Evolutionary conservation across 192 early-diverging fungal species (phyloP), one percentile per base, ranked within the genome.

Genomic region (Backusella luteola): DNA sequence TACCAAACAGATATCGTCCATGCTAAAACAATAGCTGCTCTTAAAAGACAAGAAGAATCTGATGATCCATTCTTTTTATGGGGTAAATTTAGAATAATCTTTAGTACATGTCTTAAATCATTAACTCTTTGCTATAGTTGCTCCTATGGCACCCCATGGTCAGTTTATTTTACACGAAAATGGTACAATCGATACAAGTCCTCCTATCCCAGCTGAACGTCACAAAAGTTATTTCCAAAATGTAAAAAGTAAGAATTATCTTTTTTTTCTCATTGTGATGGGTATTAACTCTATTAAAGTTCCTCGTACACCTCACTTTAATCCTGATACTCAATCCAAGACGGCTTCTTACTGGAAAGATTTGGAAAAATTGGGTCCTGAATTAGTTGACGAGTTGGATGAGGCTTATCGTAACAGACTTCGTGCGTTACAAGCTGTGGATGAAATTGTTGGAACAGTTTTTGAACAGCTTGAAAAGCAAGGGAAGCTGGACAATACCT

Each of bases 101-200:
- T 32, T 32, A 32, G 32, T 32, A 38, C 12, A 63, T 56, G 14
- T 56, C 84, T 11, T 84, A 85, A 0, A 88, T 83, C 4, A 17
- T 53, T 4, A n/a, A 6, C 23, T 26, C 76, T 75, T 85, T 56
- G 79, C 83, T 68, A 79, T 85, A 76, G 81, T 90, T 68, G 81
- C 88, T 6, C 91, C 90, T 6, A 87, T 87, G 72, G 89, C 90
- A 7, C 88, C 88, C 12, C 91, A 92, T 72, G 86, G 87, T 38
- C 79, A 88, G 72, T 84, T 91, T 34, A 69, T 78, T 66, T n/a
- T 81, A 21, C 39, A 29, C n/a, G 39, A 39, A 3, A 63, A 71
- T 8, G 81, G 81, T 1, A 11, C 79, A 29, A 73, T 76, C 23
- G n/a, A 77, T 0, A 86, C 83, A 34, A 83, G 81, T 3, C 87